Evolutionary conservation across 2,329 filamentous ascomycete genomes (phyloP).

Genomic region (Celoporthe dispersa): DNA sequence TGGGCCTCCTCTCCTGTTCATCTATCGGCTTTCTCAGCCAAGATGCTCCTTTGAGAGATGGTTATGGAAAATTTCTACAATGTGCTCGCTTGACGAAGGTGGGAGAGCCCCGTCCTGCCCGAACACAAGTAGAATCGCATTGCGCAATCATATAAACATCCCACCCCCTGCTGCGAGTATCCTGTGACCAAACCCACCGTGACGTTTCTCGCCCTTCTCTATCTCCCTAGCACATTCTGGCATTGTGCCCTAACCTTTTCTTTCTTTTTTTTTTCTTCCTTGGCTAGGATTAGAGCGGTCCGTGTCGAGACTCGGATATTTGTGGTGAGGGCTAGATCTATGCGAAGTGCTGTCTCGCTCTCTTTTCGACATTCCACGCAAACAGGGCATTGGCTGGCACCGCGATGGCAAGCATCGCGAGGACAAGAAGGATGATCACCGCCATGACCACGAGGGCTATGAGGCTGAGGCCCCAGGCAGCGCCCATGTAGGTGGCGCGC

Average conservation of each 20-base stretch:
- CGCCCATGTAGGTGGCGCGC: not conserved
- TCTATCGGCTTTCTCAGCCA: no score
- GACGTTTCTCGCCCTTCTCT: not conserved
- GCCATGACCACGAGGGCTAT: not conserved
- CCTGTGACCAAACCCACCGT: no score
- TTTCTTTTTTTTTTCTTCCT: not conserved
- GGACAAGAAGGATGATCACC: not conserved
- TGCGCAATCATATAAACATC: no score
- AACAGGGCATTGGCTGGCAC: not conserved
- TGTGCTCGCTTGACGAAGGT: no score
- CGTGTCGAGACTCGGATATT: no score
- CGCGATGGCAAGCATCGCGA: not conserved
- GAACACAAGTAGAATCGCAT: no score
- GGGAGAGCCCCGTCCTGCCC: no score
- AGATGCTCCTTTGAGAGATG: no score
- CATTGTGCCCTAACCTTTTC: not conserved
- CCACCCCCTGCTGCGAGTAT: no score
- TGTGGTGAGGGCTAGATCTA: no score
- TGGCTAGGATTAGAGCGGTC: not conserved
- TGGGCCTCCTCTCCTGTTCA: no score
- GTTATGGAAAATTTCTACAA: no score
- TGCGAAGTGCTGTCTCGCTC: not conserved
- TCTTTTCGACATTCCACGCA: not conserved
- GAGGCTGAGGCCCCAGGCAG: not conserved
- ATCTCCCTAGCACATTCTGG: not conserved